Evolutionary conservation across 176 grass and related monocot species (phyloP).

Genomic region (Bonia amplexicaulis): DNA sequence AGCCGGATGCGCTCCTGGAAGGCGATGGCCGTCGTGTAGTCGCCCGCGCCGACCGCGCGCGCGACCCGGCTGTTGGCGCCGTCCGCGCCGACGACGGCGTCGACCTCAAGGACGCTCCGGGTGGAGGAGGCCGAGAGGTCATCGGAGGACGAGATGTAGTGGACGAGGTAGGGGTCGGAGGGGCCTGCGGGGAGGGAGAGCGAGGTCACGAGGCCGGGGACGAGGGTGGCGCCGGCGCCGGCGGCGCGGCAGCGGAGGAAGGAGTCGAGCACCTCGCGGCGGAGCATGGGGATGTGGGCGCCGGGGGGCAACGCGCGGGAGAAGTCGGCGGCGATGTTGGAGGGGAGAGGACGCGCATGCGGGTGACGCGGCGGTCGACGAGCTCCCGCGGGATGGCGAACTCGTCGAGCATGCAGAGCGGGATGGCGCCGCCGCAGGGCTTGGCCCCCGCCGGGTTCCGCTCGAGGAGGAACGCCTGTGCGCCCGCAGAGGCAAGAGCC

Average conservation of each 20-base stretch:
- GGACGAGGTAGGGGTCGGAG: constrained; percentile 53
- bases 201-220: constrained; percentile 71
- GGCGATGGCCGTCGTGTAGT: constrained; percentile 91
- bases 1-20: constrained; percentile 96
- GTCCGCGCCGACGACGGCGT: constrained; percentile 82
- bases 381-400: constrained; percentile 66
- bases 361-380: constrained; percentile 77
- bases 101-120: constrained; percentile 51
- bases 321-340: constrained; percentile 79
- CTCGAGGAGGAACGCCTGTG: constrained; percentile 72
- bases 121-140: background rate
- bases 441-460: constrained; percentile 70
- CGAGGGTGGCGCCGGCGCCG: constrained; percentile 38
- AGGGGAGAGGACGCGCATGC: constrained; percentile 80
- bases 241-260: constrained; percentile 55
- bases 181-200: constrained; percentile 39
- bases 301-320: constrained; percentile 37
- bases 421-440: constrained; percentile 92
- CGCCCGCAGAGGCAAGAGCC: constrained; percentile 55
- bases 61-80: constrained; percentile 91
- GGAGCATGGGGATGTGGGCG: constrained; percentile 90
- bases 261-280: constrained; percentile 87
- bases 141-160: constrained; percentile 49
- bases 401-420: constrained; percentile 90
- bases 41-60: constrained; percentile 58